Base-by-base conservation (phyloP, 208 protist species). In the Leishmania amazonensis region DNA sequence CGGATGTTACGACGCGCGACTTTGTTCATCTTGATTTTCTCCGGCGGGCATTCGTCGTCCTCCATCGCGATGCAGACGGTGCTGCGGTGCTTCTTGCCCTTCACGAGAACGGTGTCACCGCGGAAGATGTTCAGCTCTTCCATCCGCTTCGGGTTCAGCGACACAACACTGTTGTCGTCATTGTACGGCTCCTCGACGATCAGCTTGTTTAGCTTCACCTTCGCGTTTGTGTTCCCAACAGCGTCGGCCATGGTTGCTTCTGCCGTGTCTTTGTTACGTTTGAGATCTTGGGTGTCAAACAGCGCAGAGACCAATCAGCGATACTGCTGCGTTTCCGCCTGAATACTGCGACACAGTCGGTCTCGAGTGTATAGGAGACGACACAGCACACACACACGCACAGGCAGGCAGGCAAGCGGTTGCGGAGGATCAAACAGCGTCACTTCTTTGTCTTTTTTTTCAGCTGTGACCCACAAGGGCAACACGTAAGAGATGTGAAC, bases 11-110 rank as follows among this genome's bases (percentile, higher is more conserved):
- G 98, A 73, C 99, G 97, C 3, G 99, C 94, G 28, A 99, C 97
- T 87, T 99, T 99, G 95, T 99, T 99, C 89, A 99, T 99, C 81
- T 97, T 96, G 84, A 99, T 99, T 88, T 99, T 99, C 71, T 91
- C 96, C 54, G 99, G 98, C 76, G 84, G 86, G 80, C 91, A 98
- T 45, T 91, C 91, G 68, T 99, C 98, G 78, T 99, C 98, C 45
- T 96, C 88, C 74, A 99, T 91, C 15, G 99, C 99, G 79, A 99
- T 98, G 88, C 96, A 99, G 53, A 99, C 89, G 35, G 99, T 99
- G 88, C 98, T 98, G 79, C 96, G 94, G 78, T 98, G 91, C 78
- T 99, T 99, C 91, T 99, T 99, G 60, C 99, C 99, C 87, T 99
- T 99, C 47, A 99, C 83, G 24, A 99, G 85, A 47, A 99, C 96